phyloP scores from a whole-genome alignment of 345 rosid genomes.

The Bruguiera parviflora region DNA sequence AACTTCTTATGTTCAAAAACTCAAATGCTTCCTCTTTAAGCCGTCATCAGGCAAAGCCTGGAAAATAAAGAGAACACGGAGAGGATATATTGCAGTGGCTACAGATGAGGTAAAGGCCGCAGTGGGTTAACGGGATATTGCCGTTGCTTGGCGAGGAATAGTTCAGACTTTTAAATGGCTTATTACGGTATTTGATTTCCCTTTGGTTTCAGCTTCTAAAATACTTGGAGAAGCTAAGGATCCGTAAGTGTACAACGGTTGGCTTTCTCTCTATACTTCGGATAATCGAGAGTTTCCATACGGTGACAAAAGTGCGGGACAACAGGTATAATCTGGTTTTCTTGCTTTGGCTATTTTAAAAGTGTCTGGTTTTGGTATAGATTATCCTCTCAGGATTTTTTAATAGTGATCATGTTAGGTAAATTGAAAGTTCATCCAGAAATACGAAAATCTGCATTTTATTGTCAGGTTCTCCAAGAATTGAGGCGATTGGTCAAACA shows the following conservation, averaged over 20 bases:
- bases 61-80: constrained; percentile 47
- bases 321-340: constrained; percentile 38
- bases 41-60: constrained; percentile 34
- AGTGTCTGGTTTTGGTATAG: neutral
- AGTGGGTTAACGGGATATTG: constrained; percentile 51
- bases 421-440: neutral
- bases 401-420: neutral
- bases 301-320: constrained; percentile 44
- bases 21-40: constrained; percentile 33
- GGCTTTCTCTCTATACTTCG: constrained; percentile 46
- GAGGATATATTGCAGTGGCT: constrained; percentile 51
- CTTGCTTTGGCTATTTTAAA: neutral
- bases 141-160: constrained; percentile 50
- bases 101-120: constrained; percentile 41
- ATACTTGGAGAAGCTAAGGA: constrained; percentile 12
- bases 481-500: constrained; percentile 41
- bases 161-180: constrained; percentile 37
- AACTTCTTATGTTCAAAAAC: constrained; percentile 37
- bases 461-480: constrained; percentile 44
- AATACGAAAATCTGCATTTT: neutral
- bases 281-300: constrained; percentile 37
- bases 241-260: constrained; percentile 42
- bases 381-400: neutral
- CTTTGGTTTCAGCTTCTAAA: constrained; percentile 25
- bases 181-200: constrained; percentile 34